Percentiles rank a stretch among this genome's conserved stretches.
These are phyloP conservation scores for Pichia norvegensis DNA, from an alignment of 1,139 yeast genomes.

Conservation along the genomic window DNA sequence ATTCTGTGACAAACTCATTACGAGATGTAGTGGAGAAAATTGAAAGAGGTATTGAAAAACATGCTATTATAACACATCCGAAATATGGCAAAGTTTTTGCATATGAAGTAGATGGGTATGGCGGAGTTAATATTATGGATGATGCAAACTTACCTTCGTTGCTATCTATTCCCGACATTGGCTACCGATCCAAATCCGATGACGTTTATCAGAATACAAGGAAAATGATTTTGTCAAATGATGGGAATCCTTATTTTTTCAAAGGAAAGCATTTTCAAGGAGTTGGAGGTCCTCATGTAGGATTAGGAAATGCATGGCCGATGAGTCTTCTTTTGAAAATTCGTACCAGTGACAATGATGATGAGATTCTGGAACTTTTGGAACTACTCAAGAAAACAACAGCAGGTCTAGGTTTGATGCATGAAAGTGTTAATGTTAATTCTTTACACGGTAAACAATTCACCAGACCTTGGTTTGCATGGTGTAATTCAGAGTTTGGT, in stretches of 20 bases:
- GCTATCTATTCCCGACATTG: constrained; percentile 73
- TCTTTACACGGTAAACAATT: constrained; percentile 37
- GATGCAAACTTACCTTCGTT: constrained; percentile 88
- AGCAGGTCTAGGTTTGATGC: constrained; percentile 72
- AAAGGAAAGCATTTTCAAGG: constrained; percentile 61
- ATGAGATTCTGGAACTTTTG: constrained; percentile 50
- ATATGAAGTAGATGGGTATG: constrained; percentile 85
- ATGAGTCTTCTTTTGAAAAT: constrained; percentile 71
- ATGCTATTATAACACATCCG: constrained; percentile 63
- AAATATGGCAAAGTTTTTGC: constrained; percentile 73
- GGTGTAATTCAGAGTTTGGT: constrained; percentile 92
- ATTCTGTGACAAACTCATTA: constrained; percentile 17
- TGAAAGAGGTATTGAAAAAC: constrained; percentile 48
- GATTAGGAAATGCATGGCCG: constrained; percentile 81
- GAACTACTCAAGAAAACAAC: constrained; percentile 52
- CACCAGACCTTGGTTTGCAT: constrained; percentile 85
- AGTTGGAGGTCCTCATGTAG: constrained; percentile 88
- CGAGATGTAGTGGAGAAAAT: constrained; percentile 38
- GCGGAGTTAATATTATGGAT: constrained; percentile 69
- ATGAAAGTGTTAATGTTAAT: constrained; percentile 71
- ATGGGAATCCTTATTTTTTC: constrained; percentile 73
- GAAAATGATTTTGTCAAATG: constrained; percentile 58
- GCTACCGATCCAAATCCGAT: constrained; percentile 47
- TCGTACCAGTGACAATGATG: constrained; percentile 65
- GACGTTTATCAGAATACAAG: constrained; percentile 70